Percentiles rank a stretch among this genome's conserved stretches.
Conservation (phyloP, 495 filamentous ascomycete species). For the Haplographium delicatum region DNA sequence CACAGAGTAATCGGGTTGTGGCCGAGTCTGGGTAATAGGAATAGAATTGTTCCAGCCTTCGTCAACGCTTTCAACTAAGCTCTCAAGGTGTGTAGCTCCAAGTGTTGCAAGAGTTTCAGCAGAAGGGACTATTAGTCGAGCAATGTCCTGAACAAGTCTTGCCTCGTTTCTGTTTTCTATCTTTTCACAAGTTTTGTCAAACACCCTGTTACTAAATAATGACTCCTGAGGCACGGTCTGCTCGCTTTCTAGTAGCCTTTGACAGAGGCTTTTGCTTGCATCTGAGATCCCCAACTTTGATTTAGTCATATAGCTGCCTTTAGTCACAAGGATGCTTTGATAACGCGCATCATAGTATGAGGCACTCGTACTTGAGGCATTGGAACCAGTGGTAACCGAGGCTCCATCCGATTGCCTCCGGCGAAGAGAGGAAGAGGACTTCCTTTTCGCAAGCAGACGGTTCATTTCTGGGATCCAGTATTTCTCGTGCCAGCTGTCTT, state of each 20-base stretch:
- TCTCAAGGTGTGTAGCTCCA: conserved; percentile 27
- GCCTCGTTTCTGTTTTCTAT: conserved; percentile 34
- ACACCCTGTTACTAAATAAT: conserved; percentile 33
- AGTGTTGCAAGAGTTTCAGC: conserved; percentile 29
- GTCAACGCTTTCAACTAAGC: conserved; percentile 37
- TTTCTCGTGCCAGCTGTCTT: conserved; percentile 2
- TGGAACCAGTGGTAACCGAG: neutral
- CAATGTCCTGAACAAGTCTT: conserved; percentile 33
- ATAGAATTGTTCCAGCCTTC: conserved; percentile 38
- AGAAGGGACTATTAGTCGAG: conserved; percentile 34
- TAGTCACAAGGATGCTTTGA: too few species aligned
- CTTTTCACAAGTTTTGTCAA: conserved; percentile 27
- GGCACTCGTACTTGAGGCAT: neutral
- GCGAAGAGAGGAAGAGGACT: neutral
- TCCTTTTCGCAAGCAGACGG: neutral
- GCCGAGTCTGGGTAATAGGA: conserved; percentile 30
- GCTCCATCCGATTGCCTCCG: neutral
- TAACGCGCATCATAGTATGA: neutral
- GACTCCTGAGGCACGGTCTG: conserved; percentile 25
- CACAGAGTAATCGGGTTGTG: conserved; percentile 39
- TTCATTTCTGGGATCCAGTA: conserved; percentile 1
- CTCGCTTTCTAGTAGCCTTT: neutral
- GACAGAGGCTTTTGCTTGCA: too few species aligned
- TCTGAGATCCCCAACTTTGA: too few species aligned
- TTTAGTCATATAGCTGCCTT: too few species aligned